Base-by-base conservation (phyloP, 1,139 yeast species). In the Diutina siamensis region DNA sequence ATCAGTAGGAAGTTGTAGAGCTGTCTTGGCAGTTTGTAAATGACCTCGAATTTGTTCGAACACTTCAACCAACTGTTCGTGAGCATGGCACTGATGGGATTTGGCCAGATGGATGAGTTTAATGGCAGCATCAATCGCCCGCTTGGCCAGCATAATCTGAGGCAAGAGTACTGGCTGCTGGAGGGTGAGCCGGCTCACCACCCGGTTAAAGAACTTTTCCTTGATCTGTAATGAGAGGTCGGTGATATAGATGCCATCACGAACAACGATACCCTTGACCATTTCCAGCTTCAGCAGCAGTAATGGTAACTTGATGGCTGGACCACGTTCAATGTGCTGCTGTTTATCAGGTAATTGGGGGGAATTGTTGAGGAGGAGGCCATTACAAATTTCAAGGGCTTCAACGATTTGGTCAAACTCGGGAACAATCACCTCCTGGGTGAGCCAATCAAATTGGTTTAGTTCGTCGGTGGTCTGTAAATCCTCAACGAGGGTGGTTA, bases 381-480 rank as follows among this genome's bases (percentile, higher is more conserved):
- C 67, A 40, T 63, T 60, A 48, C 74, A 68, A 20, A 65, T 63
- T 40, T 62, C 60, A 8, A 71, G 60, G 0, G 75, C 66, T 48
- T 70, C 75, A 2, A 65, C 56, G 17, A 71, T 57, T 47, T 65
- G 72, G 17, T 68, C 66, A 28, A 69, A 58, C 48, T 69, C 74
- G 3, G 70, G 71, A 17, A 52, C 50, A 15, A 68, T 60, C 28
- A 67, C 53, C 31, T 51, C 49, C 32, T 56, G 50, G 15, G 63
- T 58, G 38, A 65, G 61, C 76, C 75, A 71, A 48, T 68, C 72
- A 28, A 69, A 60, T 51, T 71, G 74, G 13, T 51, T 35, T 25
- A 20, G 32, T 27, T 32, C 32, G n/a, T 41, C 17, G 36, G 41
- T 34, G n/a, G 5, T 20, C 28, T 44, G 44, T 27, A 45, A 18